Conservation (phyloP, 163 green algal genomes). For the Chlamydomonas reinhardtii region DNA sequence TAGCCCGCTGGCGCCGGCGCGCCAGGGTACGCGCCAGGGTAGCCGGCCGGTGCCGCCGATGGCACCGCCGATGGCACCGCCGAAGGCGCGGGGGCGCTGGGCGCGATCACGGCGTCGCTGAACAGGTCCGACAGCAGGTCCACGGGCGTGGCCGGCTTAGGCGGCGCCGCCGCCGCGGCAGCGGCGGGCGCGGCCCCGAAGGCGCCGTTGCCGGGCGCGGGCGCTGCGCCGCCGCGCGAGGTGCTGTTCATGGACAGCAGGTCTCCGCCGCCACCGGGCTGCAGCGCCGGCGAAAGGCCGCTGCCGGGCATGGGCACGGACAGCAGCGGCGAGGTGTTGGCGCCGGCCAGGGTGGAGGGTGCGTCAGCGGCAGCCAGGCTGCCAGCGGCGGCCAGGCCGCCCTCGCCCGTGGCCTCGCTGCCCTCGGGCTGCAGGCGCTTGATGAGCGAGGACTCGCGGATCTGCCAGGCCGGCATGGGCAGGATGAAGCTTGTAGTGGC, state of each 20-base stretch:
- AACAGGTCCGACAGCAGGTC: slow-evolving; percentile 61
- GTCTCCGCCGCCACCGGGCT: neutral
- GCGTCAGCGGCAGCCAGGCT: neutral
- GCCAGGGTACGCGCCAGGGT: neutral
- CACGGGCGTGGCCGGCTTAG: slow-evolving; percentile 48
- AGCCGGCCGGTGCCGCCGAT: neutral
- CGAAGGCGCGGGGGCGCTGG: neutral
- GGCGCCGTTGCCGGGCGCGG: neutral
- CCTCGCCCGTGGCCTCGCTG: slow-evolving; percentile 41
- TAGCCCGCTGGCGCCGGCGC: neutral
- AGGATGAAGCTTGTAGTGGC: slow-evolving; percentile 67
- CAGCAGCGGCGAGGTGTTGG: slow-evolving; percentile 36
- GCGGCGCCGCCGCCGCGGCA: neutral
- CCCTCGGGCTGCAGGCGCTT: slow-evolving; percentile 80
- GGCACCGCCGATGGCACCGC: neutral
- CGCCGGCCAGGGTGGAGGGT: slow-evolving; percentile 20
- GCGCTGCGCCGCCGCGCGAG: neutral
- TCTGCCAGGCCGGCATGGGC: slow-evolving; percentile 92
- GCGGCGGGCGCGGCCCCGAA: neutral
- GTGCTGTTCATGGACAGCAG: slow-evolving; percentile 24
- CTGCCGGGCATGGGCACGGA: slow-evolving; percentile 34
- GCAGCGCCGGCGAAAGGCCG: neutral
- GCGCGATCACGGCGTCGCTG: slow-evolving; percentile 23
- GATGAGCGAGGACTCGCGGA: slow-evolving; percentile 85
- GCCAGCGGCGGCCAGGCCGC: neutral